Evolutionary conservation across 371 early-diverging fungal species (phyloP).

Genomic region (Encephalitozoon romaleae): DNA sequence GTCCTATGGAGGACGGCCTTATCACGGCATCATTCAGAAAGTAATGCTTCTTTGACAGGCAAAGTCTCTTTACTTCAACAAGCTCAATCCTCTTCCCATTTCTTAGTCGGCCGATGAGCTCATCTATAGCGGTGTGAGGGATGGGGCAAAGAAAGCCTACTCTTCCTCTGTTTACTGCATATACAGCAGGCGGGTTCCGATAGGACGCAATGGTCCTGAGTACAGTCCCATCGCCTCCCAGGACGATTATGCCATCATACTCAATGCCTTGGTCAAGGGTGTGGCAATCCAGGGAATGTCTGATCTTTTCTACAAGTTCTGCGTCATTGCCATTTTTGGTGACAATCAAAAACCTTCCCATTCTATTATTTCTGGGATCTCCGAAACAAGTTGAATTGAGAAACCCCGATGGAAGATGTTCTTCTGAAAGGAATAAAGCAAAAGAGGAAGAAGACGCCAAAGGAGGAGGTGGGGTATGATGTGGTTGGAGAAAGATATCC

Average conservation of each 20-base stretch:
- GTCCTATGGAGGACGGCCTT: constrained; percentile 8
- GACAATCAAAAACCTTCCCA: neutral
- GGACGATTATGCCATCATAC: constrained; percentile 23
- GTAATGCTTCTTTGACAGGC: constrained; percentile 4
- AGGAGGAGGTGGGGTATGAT: neutral
- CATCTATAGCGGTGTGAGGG: neutral
- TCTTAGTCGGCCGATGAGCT: neutral
- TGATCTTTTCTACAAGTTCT: neutral
- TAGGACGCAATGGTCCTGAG: constrained; percentile 13
- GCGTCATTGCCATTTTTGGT: neutral
- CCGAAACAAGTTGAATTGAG: neutral
- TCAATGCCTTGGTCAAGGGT: neutral
- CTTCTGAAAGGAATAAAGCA: constrained; percentile 31
- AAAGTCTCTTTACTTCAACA: constrained; percentile 7
- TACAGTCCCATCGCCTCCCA: constrained; percentile 55
- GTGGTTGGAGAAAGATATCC: neutral
- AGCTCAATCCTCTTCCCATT: neutral
- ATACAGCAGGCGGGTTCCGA: constrained; percentile 28
- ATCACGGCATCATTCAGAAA: constrained; percentile 50
- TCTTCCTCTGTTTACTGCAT: constrained; percentile 42
- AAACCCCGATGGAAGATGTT: constrained; percentile 23
- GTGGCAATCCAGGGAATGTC: neutral
- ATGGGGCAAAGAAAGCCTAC: constrained; percentile 44
- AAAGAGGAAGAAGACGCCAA: neutral
- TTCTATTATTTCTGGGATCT: neutral